phyloP scores from a whole-genome alignment of 176 grass and related monocot genomes.

The Musa troglodytarum region DNA sequence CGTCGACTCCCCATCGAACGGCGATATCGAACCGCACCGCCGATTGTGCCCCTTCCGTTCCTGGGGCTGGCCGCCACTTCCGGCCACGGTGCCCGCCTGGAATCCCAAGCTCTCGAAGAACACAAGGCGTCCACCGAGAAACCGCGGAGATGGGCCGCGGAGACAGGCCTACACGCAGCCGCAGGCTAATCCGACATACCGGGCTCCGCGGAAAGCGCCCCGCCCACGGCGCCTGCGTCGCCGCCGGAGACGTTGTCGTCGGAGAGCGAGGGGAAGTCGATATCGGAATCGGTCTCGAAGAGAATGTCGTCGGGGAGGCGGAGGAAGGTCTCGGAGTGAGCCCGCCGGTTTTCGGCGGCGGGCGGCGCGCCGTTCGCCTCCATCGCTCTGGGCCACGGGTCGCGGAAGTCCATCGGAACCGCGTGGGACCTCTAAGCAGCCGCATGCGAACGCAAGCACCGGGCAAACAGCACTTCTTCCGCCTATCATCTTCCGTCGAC shows the following conservation, averaged over 20 bases:
- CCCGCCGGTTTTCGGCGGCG: conserved; percentile 19
- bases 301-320: conserved; percentile 22
- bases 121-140: conserved; percentile 68
- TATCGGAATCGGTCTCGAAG: conserved; percentile 30
- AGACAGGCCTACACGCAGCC: conserved; percentile 13
- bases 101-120: conserved; percentile 72
- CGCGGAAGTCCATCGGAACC: not conserved
- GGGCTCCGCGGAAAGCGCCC: not conserved
- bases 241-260: conserved; percentile 50
- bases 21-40: conserved; percentile 65
- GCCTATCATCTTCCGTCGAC: too few species aligned
- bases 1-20: conserved; percentile 73
- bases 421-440: too few species aligned
- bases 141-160: conserved; percentile 45
- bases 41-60: conserved; percentile 28
- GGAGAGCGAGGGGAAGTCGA: conserved; percentile 93
- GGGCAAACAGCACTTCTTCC: too few species aligned
- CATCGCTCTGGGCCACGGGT: not conserved
- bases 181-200: not conserved
- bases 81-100: conserved; percentile 17
- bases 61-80: conserved; percentile 8
- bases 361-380: not conserved
- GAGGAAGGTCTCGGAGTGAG: conserved; percentile 74
- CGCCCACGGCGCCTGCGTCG: conserved; percentile 6
- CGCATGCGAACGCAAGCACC: too few species aligned